phyloP scores from a whole-genome alignment of 306 rosid species.

The Dryas drummondii region DNA sequence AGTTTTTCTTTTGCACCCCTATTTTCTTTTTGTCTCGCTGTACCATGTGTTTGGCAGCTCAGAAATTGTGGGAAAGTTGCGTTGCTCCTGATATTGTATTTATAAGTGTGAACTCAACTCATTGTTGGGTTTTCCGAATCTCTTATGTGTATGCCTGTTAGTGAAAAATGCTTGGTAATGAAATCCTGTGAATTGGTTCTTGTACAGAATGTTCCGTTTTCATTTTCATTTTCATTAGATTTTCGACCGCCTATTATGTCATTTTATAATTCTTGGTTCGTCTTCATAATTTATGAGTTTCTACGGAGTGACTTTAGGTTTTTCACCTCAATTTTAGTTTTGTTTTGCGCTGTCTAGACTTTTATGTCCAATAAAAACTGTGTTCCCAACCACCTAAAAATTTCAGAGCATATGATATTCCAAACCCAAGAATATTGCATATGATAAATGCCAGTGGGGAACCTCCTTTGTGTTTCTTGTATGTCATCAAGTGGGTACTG shows the following conservation, averaged over 20 bases:
- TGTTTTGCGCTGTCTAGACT: background rate
- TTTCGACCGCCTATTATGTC: background rate
- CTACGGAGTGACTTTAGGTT: background rate
- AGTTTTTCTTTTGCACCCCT: slow-evolving; percentile 22
- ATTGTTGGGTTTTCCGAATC: background rate
- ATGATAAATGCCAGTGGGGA: background rate
- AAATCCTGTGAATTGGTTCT: background rate
- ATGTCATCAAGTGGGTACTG: background rate
- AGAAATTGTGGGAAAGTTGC: slow-evolving; percentile 6
- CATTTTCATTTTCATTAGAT: background rate
- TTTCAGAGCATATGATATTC: background rate
- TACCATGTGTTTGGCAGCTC: slow-evolving; percentile 8
- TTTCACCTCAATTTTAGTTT: background rate
- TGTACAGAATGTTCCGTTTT: background rate
- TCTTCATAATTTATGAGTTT: background rate
- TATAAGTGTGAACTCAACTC: background rate
- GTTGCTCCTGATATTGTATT: background rate
- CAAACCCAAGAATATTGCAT: background rate
- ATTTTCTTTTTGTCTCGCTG: background rate
- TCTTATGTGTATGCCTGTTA: background rate
- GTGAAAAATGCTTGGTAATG: background rate
- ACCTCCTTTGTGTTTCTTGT: background rate
- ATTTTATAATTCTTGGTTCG: background rate
- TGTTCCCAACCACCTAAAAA: background rate
- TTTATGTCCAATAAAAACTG: background rate